Base-by-base conservation (phyloP, 2,329 filamentous ascomycete species). In the Exophiala spinifera region DNA sequence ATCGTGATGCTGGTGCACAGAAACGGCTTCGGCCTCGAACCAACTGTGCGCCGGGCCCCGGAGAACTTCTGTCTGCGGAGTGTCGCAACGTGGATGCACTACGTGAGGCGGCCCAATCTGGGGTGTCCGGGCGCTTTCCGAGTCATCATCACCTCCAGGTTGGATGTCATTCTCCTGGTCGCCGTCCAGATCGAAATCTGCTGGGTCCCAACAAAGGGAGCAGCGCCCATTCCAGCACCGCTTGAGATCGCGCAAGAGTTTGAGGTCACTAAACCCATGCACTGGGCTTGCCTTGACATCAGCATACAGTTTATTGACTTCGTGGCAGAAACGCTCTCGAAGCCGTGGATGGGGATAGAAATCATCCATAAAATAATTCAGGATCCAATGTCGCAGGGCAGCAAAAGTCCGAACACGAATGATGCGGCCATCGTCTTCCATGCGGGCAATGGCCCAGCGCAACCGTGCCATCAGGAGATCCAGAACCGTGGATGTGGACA, bases 341-440 rank as follows among this genome's bases (percentile, higher is more conserved):
- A 97, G 76, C 42, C 81, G 76, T 66, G 87, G 85, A 67, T 91
- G 84, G 20, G 86, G 72, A 37, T 95, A 83, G 68, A 96, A 99
- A 68, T 99, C 94, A 67, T 99, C 94, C 51, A 89, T 80, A 63
- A 97, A 99, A 71, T 99, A 99, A 70, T 99, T 99, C 59, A 99
- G 74, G 53, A 97, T 91, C 94, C 94, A 99, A 71, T 99, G 94
- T 53, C 94, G 85, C 42, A 97, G 79, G 6, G 94, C 94, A 21
- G 96, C 94, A 74, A 97, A 99, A 0, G 91, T 95, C 39, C 94
- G 84, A 14, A 99, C 95, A 46, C 92, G 84, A n/a, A 96, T 94
- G 49, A 99, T 89, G 67, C 91, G 88, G 36, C 94, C 94, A 53
- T 86, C 84, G 68, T 96, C 90, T 67, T 95, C 89, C 44, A 81